Evolutionary conservation across 2,329 filamentous ascomycete genomes (phyloP), one percentile per base, ranked within the genome.

Genomic region (Pyricularia sp.): DNA sequence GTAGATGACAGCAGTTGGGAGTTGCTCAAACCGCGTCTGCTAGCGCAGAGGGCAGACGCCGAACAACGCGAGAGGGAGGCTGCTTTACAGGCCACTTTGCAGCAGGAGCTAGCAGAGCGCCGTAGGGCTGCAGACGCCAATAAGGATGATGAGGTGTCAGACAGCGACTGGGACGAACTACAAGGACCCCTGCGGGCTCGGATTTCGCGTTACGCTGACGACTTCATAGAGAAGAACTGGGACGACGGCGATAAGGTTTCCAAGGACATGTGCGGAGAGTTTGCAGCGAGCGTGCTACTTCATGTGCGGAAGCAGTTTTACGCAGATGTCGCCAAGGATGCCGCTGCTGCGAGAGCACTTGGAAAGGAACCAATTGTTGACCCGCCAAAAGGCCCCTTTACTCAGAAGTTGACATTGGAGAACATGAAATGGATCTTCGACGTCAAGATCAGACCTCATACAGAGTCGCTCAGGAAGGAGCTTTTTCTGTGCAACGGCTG

Each of bases 371-470:
- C 81, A 4, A 73, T 77, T 31, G 68, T 76, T 11, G 86, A 90
- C 71, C 82, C 84, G 9, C 79, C 81, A 1, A 79, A 84, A 71
- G 85, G 83, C 0, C 82, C 86, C 7, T 85, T 83, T 73, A 87
- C 84, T 30, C 83, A 86, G 75, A 89, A 84, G 74, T 81, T 94
- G 68, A 91, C 89, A 0, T 79, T 95, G 72, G 92, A 94, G 75
- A 93, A 94, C 74, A 93, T 95, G 91, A 94, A 91, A 77, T 94
- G 90, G 88, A 81, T 94, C 33, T 94, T 91, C 76, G 91, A 94
- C 74, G 86, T 86, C 72, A 93, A 92, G 76, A 84, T 95, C 75
- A 92, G 88, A 74, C 87, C 87, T 28, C 79, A 87, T 68, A 92
- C 90, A 2, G 89, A 92, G 71, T 79, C 81, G 64, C 84, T 85